Base-by-base conservation (phyloP, 225 moss, liverwort and hornwort genomes). In the Lunularia cruciata region DNA sequence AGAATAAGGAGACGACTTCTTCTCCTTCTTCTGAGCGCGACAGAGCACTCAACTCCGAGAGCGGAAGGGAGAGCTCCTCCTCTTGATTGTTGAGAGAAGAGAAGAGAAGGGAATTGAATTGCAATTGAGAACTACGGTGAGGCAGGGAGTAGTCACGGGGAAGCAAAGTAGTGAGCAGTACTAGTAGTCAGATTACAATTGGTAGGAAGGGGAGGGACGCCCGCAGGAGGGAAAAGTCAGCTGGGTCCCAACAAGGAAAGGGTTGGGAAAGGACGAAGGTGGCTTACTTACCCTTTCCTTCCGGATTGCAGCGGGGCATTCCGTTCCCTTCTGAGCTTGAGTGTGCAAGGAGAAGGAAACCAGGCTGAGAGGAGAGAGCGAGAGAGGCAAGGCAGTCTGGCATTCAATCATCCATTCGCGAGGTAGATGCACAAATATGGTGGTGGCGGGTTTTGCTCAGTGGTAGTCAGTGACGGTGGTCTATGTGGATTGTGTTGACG, bases 151-250 rank as follows among this genome's bases (percentile, higher is more conserved):
- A n/a, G n/a, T n/a, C n/a, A n/a, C 43, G 7, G 36, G 34, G 14
- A 19, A 22, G 38, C 8, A 36, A 39, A 36, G 35, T 4, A 60
- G 60, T 7, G n/a, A 22, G 32, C 22, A 12, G 8, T 19, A 22
- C 73, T 69, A 45, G 73, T 49, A 69, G 73, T 73, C 78, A 73
- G 73, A 78, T 33, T 52, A 37, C 1, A 54, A 27, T 9, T 23
- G 51, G 0, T 42, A 6, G 42, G 42, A 6, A 42, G 42, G 42
- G 12, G 43, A 43, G 14, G 16, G 14, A 28, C 12, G 16, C 9
- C 12, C 18, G 22, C 54, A 55, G 22, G 38, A 60, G 37, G 60
- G 18, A 60, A 74, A 74, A 79, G 74, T 74, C 74, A 74, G 78
- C 74, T 65, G 70, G 70, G 69, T 0, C 69, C 77, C 63, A 64